phyloP scores from a whole-genome alignment of 1,284 basidiomycete genomes.

The Microbotryum silenes-acaulis region DNA sequence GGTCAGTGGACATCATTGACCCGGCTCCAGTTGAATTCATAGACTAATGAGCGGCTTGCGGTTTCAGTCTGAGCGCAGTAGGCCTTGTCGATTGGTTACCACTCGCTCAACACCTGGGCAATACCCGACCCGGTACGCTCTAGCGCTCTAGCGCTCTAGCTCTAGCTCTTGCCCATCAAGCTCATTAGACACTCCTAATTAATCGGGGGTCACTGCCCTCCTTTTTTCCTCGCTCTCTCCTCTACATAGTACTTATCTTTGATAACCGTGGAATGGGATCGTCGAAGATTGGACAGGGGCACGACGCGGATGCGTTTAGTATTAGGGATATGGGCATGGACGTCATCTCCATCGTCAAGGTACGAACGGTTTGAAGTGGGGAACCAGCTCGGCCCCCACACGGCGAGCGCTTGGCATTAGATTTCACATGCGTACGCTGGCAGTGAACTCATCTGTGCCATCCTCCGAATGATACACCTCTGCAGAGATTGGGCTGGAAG shows the following conservation, averaged over 20 bases:
- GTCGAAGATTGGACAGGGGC: constrained; percentile 1
- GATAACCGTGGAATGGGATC: constrained; percentile 28
- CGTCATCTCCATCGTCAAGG: constrained; percentile 19
- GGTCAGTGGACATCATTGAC: constrained; percentile 6
- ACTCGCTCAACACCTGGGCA: constrained; percentile 12
- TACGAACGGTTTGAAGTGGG: background rate
- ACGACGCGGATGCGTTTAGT: constrained; percentile 1
- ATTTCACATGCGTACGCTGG: no score
- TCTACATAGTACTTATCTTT: constrained; percentile 26
- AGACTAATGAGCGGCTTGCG: no score
- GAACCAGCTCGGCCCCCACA: no score
- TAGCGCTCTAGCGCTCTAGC: no score
- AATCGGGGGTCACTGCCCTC: background rate
- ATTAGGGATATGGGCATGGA: constrained; percentile 16
- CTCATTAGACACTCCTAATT: background rate
- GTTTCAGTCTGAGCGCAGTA: constrained; percentile 21
- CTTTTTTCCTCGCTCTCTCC: background rate
- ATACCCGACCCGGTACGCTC: constrained; percentile 14
- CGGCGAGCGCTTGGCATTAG: no score
- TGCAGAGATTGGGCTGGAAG: constrained; percentile 18
- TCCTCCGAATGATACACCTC: background rate
- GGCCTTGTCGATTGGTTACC: constrained; percentile 29
- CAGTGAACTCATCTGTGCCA: background rate
- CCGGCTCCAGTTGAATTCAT: no score
- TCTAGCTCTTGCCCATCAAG: no score